Conservation (phyloP, 805 yeast species). For the Yarrowia sp. region DNA sequence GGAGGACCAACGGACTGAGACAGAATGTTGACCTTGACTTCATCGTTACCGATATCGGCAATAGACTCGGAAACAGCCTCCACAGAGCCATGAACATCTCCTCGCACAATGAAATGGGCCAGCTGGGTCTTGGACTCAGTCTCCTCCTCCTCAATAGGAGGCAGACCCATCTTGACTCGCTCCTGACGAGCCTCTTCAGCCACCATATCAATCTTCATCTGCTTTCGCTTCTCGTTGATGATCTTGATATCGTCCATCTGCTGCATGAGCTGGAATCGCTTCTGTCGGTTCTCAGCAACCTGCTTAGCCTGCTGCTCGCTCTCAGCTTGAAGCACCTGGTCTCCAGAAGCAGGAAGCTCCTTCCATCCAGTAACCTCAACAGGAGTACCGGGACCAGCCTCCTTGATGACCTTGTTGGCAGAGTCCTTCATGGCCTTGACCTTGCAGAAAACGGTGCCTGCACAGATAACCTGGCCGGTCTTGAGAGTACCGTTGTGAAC, state of each 20-base stretch:
- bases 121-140: slow-evolving; percentile 32
- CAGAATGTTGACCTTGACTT: slow-evolving; percentile 68
- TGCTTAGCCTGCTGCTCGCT: slow-evolving; percentile 73
- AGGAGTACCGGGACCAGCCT: slow-evolving; percentile 84
- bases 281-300: slow-evolving; percentile 63
- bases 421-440: slow-evolving; percentile 78
- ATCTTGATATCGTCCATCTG: slow-evolving; percentile 65
- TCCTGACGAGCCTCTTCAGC: slow-evolving; percentile 56
- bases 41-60: slow-evolving; percentile 79
- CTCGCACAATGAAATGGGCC: slow-evolving; percentile 63
- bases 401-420: slow-evolving; percentile 56
- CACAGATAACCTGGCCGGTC: slow-evolving; percentile 70
- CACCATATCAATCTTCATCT: slow-evolving; percentile 49
- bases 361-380: slow-evolving; percentile 95
- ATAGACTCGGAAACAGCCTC: slow-evolving; percentile 89
- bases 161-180: slow-evolving; percentile 60
- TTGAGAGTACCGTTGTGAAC: slow-evolving; percentile 75
- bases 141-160: slow-evolving; percentile 46
- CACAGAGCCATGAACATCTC: slow-evolving; percentile 92
- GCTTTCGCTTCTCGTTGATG: slow-evolving; percentile 65
- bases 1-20: slow-evolving; percentile 77
- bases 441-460: slow-evolving; percentile 84
- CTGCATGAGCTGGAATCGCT: slow-evolving; percentile 51
- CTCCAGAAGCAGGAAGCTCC: slow-evolving; percentile 88
- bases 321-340: slow-evolving; percentile 70